These are phyloP conservation scores for Tolypocladium endophyticum DNA, from an alignment of 2,329 filamentous ascomycete species.

Conservation along the genomic window DNA sequence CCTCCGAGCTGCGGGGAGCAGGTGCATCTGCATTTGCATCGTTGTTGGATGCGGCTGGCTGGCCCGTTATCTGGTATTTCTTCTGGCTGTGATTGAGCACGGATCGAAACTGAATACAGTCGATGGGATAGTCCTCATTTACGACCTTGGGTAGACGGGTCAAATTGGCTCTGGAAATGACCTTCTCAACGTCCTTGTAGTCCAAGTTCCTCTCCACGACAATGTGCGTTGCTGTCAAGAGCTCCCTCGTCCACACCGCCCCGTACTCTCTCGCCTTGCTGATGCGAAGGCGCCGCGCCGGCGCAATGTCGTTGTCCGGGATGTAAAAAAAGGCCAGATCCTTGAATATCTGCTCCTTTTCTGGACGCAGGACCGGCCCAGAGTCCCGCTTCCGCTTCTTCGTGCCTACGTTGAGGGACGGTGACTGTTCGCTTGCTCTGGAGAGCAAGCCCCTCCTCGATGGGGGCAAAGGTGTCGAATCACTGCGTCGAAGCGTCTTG, in stretches of 20 bases:
- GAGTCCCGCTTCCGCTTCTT: constrained; percentile 36
- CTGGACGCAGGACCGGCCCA: constrained; percentile 33
- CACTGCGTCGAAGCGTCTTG: constrained; percentile 12
- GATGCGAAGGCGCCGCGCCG: constrained; percentile 59
- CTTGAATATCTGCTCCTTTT: constrained; percentile 47
- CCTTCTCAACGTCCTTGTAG: constrained; percentile 51
- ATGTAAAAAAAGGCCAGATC: constrained; percentile 64
- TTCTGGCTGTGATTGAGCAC: constrained; percentile 48
- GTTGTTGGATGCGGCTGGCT: constrained; percentile 14
- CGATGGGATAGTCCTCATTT: constrained; percentile 57
- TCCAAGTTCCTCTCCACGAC: constrained; percentile 62
- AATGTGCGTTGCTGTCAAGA: constrained; percentile 60
- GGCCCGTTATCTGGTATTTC: constrained; percentile 49
- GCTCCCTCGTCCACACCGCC: constrained; percentile 55
- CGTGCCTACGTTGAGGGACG: constrained; percentile 13
- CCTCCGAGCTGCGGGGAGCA: constrained; percentile 5
- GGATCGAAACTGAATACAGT: constrained; percentile 50
- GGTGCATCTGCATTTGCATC: background rate
- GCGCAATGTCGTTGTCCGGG: constrained; percentile 65
- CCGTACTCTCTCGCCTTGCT: constrained; percentile 65
- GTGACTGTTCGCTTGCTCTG: constrained; percentile 10
- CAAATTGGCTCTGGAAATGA: constrained; percentile 16
- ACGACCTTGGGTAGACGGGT: constrained; percentile 39
- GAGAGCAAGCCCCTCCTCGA: constrained; percentile 4
- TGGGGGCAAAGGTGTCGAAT: constrained; percentile 18